Base-by-base conservation (phyloP, 2,329 filamentous ascomycete genomes). In the Pseudogymnoascus pannorum region DNA sequence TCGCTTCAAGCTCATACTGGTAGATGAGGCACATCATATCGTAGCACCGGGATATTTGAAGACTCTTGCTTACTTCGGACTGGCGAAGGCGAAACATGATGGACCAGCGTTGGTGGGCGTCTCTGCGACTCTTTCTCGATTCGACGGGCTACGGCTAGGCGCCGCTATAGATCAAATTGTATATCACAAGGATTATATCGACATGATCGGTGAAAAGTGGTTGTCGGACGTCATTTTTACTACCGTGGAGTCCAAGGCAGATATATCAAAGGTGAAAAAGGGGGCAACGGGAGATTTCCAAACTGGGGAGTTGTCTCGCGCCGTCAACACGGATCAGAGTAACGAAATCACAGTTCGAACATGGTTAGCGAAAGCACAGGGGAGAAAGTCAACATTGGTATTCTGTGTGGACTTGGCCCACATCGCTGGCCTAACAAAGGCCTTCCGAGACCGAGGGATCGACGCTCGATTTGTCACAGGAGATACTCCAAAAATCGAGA, bases 11-110 rank as follows among this genome's bases (percentile, higher is more conserved):
- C 83, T 99, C 0, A 78, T 99, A 0, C 81, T 99, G 2, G 93
- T 99, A 3, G 94, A 99, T 66, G 94, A 99, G 75, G 94, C 93
- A 4, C 94, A 99, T 72, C 94, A 99, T 74, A 96, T 97, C 60
- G 92, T 97, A 48, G 89, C 94, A 0, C 81, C 84, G 1, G 85
- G 86, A 6, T 97, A 97, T 70, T 79, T 95, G 64, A 81, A 82
- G 42, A 81, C 86, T 0, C 77, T 99, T 57, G 78, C 81, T n/a
- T 85, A 97, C 73, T 96, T 99, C 72, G 84, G 87, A 0, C 80
- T 96, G 65, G 77, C 79, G 11, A 75, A 84, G 60, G 68, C 75
- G 58, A 78, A 76, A 65, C 73, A 67, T 61, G 66, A 74, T 35
- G 79, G 81, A 11, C 87, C 90, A 0, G 82, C 85, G 16, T 78